Percentiles rank a stretch among this genome's conserved stretches.
Conservation (phyloP, 352 stramenopile genomes). For the Globisporangium iwayamae region DNA sequence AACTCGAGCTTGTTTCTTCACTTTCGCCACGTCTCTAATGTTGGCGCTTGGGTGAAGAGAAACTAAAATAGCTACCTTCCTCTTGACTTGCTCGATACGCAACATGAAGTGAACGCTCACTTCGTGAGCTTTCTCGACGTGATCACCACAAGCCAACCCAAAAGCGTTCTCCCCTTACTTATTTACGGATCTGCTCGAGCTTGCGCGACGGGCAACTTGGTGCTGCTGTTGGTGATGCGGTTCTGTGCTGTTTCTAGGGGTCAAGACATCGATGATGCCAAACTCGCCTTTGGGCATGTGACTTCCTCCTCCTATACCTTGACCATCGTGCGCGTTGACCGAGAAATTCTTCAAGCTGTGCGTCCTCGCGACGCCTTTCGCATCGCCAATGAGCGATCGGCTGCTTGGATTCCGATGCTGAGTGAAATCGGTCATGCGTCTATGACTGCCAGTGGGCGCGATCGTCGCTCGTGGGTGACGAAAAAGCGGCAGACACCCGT, state of each 20-base stretch:
- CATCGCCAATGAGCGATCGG: neutral
- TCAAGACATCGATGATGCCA: constrained; percentile 21
- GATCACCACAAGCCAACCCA: neutral
- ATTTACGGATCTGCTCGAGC: constrained; percentile 6
- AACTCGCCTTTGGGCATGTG: constrained; percentile 24
- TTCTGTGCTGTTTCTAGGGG: constrained; percentile 1
- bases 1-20: neutral
- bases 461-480: constrained; percentile 16
- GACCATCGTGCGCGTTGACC: neutral
- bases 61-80: constrained; percentile 1
- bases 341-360: constrained; percentile 18
- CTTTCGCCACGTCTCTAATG: neutral
- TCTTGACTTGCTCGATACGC: neutral
- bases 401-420: constrained; percentile 5
- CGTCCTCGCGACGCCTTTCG: constrained; percentile 2
- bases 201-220: neutral
- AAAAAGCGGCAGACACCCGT: constrained; percentile 33
- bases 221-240: neutral
- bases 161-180: neutral
- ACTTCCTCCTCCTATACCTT: neutral
- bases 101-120: neutral
- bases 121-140: neutral
- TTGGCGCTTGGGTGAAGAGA: neutral
- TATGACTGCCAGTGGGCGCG: neutral
- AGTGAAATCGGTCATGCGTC: constrained; percentile 29